Conservation (phyloP, 768 basidiomycete genomes). For the Pilatotrama ljubarskyi region DNA sequence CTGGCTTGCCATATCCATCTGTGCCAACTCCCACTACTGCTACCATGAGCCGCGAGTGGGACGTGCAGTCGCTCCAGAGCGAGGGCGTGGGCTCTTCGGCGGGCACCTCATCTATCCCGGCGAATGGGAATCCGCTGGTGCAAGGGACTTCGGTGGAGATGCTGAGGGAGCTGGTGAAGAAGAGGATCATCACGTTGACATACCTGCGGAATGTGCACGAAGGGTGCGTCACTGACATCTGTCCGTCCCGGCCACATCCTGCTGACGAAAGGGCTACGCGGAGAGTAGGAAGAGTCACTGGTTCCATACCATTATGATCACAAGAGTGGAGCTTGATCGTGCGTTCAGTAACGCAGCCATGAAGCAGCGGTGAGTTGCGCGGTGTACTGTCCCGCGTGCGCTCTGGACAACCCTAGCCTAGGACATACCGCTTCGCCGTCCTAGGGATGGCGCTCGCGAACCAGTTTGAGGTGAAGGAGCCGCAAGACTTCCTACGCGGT, state of each 20-base stretch:
- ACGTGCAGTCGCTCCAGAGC: conserved; percentile 64
- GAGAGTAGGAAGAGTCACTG: conserved; percentile 72
- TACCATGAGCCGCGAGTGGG: conserved; percentile 60
- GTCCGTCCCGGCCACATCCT: background rate
- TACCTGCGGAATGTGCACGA: conserved; percentile 86
- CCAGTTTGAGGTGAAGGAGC: conserved; percentile 77
- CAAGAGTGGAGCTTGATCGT: conserved; percentile 68
- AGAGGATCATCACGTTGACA: conserved; percentile 81
- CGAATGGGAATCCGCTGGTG: conserved; percentile 20
- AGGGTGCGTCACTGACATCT: conserved; percentile 53
- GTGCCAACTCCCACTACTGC: conserved; percentile 31
- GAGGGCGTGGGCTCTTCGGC: conserved; percentile 35
- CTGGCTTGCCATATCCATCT: conserved; percentile 14
- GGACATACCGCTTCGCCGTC: conserved; percentile 80
- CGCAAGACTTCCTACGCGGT: conserved; percentile 77
- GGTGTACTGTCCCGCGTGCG: background rate
- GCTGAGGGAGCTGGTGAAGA: conserved; percentile 77
- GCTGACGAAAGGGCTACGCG: conserved; percentile 1
- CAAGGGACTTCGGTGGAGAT: conserved; percentile 79
- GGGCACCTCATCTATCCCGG: conserved; percentile 2
- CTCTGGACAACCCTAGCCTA: conserved; percentile 32
- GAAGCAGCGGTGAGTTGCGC: conserved; percentile 67
- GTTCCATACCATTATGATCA: conserved; percentile 86
- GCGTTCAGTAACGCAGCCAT: conserved; percentile 74
- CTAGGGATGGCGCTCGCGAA: conserved; percentile 86